Base-by-base conservation (phyloP, 306 rosid genomes). In the Fagus crenata region DNA sequence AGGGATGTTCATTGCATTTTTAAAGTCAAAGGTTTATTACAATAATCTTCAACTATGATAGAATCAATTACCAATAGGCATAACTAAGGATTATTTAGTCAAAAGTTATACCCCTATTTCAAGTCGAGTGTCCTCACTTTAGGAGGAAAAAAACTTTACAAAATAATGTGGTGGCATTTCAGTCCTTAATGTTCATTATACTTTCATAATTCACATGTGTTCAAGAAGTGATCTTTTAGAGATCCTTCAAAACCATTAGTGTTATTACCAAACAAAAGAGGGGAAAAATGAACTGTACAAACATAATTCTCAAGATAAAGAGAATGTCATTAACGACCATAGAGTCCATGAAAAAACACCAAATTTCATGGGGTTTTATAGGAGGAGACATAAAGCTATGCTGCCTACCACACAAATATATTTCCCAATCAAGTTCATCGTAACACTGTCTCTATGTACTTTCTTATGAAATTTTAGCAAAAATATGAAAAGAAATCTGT, bases 101-200 rank as follows among this genome's bases (percentile, higher is more conserved):
- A 37, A 40, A 60, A 22, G 39, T 6, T 9, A 13, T 22, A 31
- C 12, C 43, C 17, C 3, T 42, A 69, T 31, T 69, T 28, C 8
- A 69, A 42, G 37, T 69, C 35, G 46, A 42, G 37, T 69, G 53
- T 69, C 39, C 41, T 12, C 53, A 43, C 37, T 65, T 65, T 65
- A 65, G 70, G 37, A 63, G 35, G 6, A 32, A 35, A 4, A 59
- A 28, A 28, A 22, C 11, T 9, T 31, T 59, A 31, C 37, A 59
- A 32, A 59, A 59, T 28, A 11, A 12, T 9, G 36, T 9, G 5
- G 65, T 9, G 36, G 7, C 67, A 59, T 59, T 59, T 31, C 17
- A 28, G 67, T 59, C 67, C 67, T 32, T 59, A 28, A 31, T 28
- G 35, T 31, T 59, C 67, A 31, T 31, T 28, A 59, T 59, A 46